A percentile compares a stretch with the other conserved stretches of the same genome.
phyloP scores from a whole-genome alignment of 2,329 filamentous ascomycete species.

The Neonectria neomacrospora region DNA sequence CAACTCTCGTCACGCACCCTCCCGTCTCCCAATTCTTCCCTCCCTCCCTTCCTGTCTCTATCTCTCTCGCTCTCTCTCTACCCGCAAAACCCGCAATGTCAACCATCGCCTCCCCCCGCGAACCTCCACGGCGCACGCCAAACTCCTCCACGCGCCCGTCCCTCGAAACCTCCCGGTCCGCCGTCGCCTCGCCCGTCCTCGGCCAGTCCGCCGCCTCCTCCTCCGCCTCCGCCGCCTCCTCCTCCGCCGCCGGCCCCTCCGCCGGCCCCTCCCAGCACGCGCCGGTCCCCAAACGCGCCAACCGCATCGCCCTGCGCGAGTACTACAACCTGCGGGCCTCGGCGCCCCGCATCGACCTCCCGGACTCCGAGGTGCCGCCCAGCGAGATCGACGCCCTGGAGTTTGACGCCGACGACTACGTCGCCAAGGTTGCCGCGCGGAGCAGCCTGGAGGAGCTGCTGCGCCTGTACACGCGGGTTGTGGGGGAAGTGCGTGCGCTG shows the following conservation, averaged over 20 bases:
- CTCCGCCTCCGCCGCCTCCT: constrained; percentile 18
- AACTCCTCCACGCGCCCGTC: constrained; percentile 82
- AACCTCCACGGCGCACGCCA: constrained; percentile 68
- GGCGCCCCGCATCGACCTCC: constrained; percentile 56
- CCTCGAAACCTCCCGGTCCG: constrained; percentile 72
- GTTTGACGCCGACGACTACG: constrained; percentile 79
- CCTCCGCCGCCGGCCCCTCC: not conserved
- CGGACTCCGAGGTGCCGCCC: constrained; percentile 67
- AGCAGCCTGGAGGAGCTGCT: constrained; percentile 76
- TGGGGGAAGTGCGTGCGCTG: constrained; percentile 86
- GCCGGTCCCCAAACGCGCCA: constrained; percentile 63
- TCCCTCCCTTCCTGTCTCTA: not conserved
- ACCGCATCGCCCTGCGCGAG: constrained; percentile 88
- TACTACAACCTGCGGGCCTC: constrained; percentile 83
- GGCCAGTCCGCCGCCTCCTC: constrained; percentile 36
- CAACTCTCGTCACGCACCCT: constrained; percentile 2
- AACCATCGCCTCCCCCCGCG: constrained; percentile 72
- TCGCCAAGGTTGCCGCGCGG: constrained; percentile 69
- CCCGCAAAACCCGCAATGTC: constrained; percentile 63
- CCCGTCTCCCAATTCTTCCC: not conserved
- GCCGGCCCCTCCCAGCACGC: constrained; percentile 47
- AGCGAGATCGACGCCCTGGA: constrained; percentile 78
- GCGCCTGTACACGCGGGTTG: constrained; percentile 74
- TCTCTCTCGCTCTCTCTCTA: not conserved
- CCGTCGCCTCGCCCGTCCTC: constrained; percentile 62